Evolutionary conservation across 2,329 filamentous ascomycete species (phyloP).

Genomic region (Colletotrichum somersetense): DNA sequence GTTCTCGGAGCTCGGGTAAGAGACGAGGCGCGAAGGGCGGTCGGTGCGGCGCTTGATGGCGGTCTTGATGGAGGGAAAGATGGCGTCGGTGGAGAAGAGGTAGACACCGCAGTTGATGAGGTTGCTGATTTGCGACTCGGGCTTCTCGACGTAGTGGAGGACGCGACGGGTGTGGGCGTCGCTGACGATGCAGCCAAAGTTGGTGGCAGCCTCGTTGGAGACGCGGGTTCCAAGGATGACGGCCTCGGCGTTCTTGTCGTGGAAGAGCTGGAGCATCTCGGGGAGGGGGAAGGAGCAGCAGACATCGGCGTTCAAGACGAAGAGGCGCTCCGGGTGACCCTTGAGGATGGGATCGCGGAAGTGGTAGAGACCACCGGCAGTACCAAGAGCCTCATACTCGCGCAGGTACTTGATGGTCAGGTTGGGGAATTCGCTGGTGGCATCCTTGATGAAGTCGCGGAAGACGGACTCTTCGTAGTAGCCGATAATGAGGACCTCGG

Average conservation of each 20-base stretch:
- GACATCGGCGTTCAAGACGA: slow-evolving; percentile 97
- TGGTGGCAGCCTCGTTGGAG: slow-evolving; percentile 88
- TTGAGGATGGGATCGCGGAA: slow-evolving; percentile 99
- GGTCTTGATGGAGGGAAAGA: slow-evolving; percentile 94
- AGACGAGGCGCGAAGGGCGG: slow-evolving; percentile 83
- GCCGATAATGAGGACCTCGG: slow-evolving; percentile 97
- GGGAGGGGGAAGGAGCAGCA: slow-evolving; percentile 98
- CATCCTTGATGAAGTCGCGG: slow-evolving; percentile 97
- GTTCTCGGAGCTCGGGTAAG: slow-evolving; percentile 97
- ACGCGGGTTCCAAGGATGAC: slow-evolving; percentile 95
- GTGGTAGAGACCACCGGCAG: slow-evolving; percentile 96
- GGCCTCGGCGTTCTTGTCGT: slow-evolving; percentile 95
- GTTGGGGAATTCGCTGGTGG: slow-evolving; percentile 84
- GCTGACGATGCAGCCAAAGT: slow-evolving; percentile 98
- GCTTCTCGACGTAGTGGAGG: slow-evolving; percentile 99
- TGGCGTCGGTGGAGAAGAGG: slow-evolving; percentile 93
- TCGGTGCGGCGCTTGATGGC: slow-evolving; percentile 97
- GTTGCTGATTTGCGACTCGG: slow-evolving; percentile 96
- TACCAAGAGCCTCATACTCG: slow-evolving; percentile 96
- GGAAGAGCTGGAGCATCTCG: slow-evolving; percentile 95
- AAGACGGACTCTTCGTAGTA: slow-evolving; percentile 99
- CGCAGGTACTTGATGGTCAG: slow-evolving; percentile 95
- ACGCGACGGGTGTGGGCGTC: slow-evolving; percentile 95
- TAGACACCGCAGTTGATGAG: slow-evolving; percentile 99
- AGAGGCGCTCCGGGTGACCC: slow-evolving; percentile 92